phyloP scores from a whole-genome alignment of 768 basidiomycete species.

The Tricholoma terreum region DNA sequence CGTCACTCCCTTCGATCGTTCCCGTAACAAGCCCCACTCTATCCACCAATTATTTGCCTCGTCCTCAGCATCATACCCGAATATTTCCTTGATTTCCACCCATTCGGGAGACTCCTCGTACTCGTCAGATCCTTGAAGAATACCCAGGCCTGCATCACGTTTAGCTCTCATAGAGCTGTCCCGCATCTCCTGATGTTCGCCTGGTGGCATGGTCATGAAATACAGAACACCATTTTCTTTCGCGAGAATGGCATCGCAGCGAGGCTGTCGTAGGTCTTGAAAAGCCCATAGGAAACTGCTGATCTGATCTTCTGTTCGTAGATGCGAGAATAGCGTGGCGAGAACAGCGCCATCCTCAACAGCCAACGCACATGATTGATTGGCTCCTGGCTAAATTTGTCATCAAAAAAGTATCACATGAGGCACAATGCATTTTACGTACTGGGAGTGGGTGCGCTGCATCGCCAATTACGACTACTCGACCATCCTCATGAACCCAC shows the following conservation, averaged over 20 bases:
- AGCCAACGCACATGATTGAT: slow-evolving; percentile 46
- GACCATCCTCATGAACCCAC: slow-evolving; percentile 46
- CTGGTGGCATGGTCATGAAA: slow-evolving; percentile 43
- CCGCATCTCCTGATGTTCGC: slow-evolving; percentile 40
- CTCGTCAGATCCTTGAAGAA: slow-evolving; percentile 9
- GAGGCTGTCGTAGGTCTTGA: slow-evolving; percentile 51
- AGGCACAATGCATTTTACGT: slow-evolving; percentile 11
- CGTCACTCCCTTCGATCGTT: slow-evolving; percentile 28
- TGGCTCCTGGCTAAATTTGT: slow-evolving; percentile 42
- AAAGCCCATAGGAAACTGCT: slow-evolving; percentile 48
- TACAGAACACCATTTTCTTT: slow-evolving; percentile 43
- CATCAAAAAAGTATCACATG: background rate
- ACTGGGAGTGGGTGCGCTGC: slow-evolving; percentile 57
- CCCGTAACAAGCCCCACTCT: slow-evolving; percentile 46
- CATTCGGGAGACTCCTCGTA: slow-evolving; percentile 32
- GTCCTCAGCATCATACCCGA: slow-evolving; percentile 55
- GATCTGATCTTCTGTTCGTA: slow-evolving; percentile 47
- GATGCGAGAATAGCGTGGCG: slow-evolving; percentile 56
- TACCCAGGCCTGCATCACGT: slow-evolving; percentile 22
- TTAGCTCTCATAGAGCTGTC: slow-evolving; percentile 35
- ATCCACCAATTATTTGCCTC: slow-evolving; percentile 63
- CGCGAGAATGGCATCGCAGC: slow-evolving; percentile 38
- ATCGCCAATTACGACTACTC: slow-evolving; percentile 49
- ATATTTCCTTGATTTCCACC: slow-evolving; percentile 45
- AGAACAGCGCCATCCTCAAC: slow-evolving; percentile 62